These are phyloP conservation scores for Moesziomyces sp. DNA, from an alignment of 1,284 basidiomycete species.

Conservation along the genomic window DNA sequence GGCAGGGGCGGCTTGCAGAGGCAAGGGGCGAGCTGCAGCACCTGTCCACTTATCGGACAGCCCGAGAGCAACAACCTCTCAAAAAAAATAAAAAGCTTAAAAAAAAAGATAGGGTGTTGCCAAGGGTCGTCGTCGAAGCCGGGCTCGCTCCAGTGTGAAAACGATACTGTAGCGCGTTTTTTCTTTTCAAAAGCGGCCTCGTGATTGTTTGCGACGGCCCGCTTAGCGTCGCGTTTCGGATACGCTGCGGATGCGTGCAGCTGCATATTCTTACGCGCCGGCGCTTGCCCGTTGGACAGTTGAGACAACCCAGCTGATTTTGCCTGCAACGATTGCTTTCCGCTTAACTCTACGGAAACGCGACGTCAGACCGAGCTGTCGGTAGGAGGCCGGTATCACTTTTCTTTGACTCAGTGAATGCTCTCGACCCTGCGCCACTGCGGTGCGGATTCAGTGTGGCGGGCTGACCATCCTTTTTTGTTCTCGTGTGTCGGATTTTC, in stretches of 20 bases:
- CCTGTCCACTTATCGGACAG: background rate
- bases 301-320: no score
- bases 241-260: background rate
- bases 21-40: conserved; percentile 14
- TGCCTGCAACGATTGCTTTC: no score
- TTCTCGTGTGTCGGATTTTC: no score
- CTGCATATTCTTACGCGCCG: background rate
- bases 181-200: background rate
- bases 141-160: conserved; percentile 6
- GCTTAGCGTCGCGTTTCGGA: conserved; percentile 2
- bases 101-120: conserved; percentile 2
- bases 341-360: no score
- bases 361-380: no score
- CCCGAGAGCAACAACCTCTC: background rate
- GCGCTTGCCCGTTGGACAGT: no score
- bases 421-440: no score
- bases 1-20: background rate
- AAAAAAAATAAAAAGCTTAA: background rate
- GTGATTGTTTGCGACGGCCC: conserved; percentile 10
- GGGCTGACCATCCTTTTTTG: no score
- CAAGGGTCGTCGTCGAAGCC: background rate
- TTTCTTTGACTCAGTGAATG: no score
- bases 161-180: background rate
- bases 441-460: no score
- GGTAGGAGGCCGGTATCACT: no score